Evolutionary conservation across 768 basidiomycete genomes (phyloP).

Genomic region (Kwoniella shandongensis): DNA sequence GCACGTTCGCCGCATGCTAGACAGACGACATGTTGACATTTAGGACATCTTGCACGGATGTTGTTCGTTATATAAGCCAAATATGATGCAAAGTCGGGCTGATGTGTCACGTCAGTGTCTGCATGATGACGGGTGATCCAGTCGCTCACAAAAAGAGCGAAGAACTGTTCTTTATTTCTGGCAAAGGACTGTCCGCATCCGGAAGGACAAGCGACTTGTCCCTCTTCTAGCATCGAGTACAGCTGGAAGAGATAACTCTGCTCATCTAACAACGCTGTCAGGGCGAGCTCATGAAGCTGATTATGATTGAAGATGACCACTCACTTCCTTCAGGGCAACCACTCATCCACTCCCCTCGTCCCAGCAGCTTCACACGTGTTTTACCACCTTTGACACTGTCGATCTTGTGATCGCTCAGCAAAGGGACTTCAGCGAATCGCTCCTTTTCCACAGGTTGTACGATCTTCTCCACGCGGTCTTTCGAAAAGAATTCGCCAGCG

Average conservation of each 20-base stretch:
- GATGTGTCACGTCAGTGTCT: too few relatives aligned
- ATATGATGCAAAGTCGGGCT: slow-evolving; percentile 75
- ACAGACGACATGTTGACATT: slow-evolving; percentile 61
- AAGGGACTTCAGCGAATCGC: too few relatives aligned
- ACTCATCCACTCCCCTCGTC: slow-evolving; percentile 94
- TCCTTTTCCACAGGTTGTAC: slow-evolving; percentile 85
- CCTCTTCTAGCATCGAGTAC: slow-evolving; percentile 70
- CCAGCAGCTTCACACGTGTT: slow-evolving; percentile 60
- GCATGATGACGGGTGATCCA: slow-evolving; percentile 31
- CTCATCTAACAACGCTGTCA: slow-evolving; percentile 57
- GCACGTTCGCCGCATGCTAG: slow-evolving; percentile 69
- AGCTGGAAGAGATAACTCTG: slow-evolving; percentile 83
- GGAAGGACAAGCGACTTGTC: slow-evolving; percentile 68
- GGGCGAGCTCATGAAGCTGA: too few relatives aligned
- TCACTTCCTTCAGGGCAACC: slow-evolving; percentile 83
- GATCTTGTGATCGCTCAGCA: too few relatives aligned
- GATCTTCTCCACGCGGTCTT: slow-evolving; percentile 85
- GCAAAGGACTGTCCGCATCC: slow-evolving; percentile 66
- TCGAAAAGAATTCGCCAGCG: slow-evolving; percentile 91
- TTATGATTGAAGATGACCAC: too few relatives aligned
- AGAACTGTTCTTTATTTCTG: slow-evolving; percentile 75
- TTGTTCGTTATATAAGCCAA: slow-evolving; percentile 63
- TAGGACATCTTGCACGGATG: slow-evolving; percentile 65
- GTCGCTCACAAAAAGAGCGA: slow-evolving; percentile 71
- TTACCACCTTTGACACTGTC: too few relatives aligned